Evolutionary conservation across 2,329 filamentous ascomycete species (phyloP).

Genomic region (Xylariaceae sp.): DNA sequence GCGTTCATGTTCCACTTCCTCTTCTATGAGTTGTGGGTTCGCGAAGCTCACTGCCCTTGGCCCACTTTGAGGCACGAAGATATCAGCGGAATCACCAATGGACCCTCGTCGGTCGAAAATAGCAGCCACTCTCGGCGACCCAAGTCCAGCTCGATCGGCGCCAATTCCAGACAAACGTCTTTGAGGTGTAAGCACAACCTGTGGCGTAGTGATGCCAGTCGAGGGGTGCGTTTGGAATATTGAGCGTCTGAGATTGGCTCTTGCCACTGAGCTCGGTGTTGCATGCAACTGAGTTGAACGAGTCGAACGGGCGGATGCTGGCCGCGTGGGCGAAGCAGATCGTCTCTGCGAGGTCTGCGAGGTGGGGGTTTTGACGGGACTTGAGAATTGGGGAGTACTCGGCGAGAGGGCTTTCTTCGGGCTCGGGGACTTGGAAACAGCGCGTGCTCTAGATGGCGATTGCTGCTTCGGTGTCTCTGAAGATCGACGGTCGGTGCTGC

Average conservation of each 20-base stretch:
- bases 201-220: conserved; percentile 58
- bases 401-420: conserved; percentile 40
- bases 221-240: conserved; percentile 32
- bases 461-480: conserved; percentile 38
- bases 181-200: conserved; percentile 60
- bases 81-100: conserved; percentile 61
- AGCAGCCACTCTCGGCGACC: conserved; percentile 69
- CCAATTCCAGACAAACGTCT: conserved; percentile 64
- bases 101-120: conserved; percentile 68
- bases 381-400: conserved; percentile 39
- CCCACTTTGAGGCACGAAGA: conserved; percentile 55
- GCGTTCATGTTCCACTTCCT: conserved; percentile 60
- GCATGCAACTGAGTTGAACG: not conserved
- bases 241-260: conserved; percentile 33
- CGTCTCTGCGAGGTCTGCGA: conserved; percentile 42
- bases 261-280: conserved; percentile 23
- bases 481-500: conserved; percentile 41
- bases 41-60: conserved; percentile 57
- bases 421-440: conserved; percentile 17
- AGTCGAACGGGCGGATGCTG: conserved; percentile 16
- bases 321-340: conserved; percentile 46
- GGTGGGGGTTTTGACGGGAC: conserved; percentile 47
- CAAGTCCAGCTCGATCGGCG: conserved; percentile 65
- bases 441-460: conserved; percentile 25
- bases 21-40: conserved; percentile 59